Evolutionary conservation across 1,284 basidiomycete genomes (phyloP), one percentile per base, ranked within the genome.

Genomic region (Taiwanofungus camphoratus): DNA sequence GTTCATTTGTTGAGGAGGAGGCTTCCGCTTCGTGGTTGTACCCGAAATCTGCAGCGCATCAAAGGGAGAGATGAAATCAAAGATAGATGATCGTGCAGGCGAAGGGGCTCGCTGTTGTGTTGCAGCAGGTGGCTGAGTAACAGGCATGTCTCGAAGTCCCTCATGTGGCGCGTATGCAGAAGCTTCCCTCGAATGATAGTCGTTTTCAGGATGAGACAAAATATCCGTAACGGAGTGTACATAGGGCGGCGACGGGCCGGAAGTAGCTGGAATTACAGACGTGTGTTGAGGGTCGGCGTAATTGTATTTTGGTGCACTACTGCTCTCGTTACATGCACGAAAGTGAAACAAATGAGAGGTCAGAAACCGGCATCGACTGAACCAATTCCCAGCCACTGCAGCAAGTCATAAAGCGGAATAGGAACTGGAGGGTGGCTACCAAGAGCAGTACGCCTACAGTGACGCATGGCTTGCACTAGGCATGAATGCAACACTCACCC

Each of bases 61-160:
- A 53, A 90, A 89, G 3, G 87, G 82, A 42, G 86, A 88, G 43
- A 83, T 72, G 49, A 87, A 90, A 38, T 88, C 84, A 54, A 89
- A 90, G 74, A 88, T 78, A 42, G 83, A 82, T 62, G 83, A 82
- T 52, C 77, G 81, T 22, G 80, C 73, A 33, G 84, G 81, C 24
- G 82, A 77, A 0, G 84, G 79, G 8, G 73, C 67, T 34, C 71
- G 71, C 41, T 71, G 74, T 45, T 68, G 68, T 19, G 48, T 46
- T 21, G 55, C 46, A 37, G 45, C 50, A 39, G 52, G 38, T 18
- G 43, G 37, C 27, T 57, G 44, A 36, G 46, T 33, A n/a, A 48
- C 53, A 24, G 54, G 45, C 1, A 41, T 36, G 7, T 59, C 57
- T 33, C 52, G 48, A 5, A 46, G 38, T 8, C 36, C 31, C 11